These are phyloP conservation scores for Globisporangium spinosum DNA, from an alignment of 352 stramenopile genomes.

Conservation along the genomic window DNA sequence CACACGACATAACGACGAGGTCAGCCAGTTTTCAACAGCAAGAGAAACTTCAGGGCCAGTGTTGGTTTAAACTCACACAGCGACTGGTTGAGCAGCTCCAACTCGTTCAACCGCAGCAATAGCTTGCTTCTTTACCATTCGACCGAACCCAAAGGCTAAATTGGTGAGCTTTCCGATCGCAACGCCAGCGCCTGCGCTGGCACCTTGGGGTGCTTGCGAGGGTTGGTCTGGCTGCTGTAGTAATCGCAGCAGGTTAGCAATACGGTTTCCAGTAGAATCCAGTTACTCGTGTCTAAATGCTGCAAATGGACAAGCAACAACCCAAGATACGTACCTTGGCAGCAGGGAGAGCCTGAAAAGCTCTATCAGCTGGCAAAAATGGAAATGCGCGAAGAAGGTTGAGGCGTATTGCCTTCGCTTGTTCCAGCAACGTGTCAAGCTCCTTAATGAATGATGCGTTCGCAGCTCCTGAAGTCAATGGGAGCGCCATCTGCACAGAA, in stretches of 20 bases:
- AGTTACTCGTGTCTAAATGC: not conserved
- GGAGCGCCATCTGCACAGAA: constrained; percentile 45
- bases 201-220: constrained; percentile 3
- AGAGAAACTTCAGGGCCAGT: not conserved
- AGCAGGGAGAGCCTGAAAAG: not conserved
- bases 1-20: constrained; percentile 5
- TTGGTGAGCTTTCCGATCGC: constrained; percentile 76
- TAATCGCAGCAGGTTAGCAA: not conserved
- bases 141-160: constrained; percentile 74
- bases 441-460: constrained; percentile 54
- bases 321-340: constrained; percentile 6
- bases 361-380: constrained; percentile 39
- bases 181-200: constrained; percentile 20
- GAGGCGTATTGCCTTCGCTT: constrained; percentile 38
- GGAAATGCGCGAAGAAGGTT: constrained; percentile 59
- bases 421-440: constrained; percentile 53
- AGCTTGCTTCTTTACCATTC: constrained; percentile 84
- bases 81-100: constrained; percentile 46
- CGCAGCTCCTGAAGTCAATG: constrained; percentile 37
- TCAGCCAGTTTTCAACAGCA: not conserved
- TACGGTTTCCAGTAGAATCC: not conserved
- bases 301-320: not conserved
- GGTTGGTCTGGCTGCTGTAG: not conserved
- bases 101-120: constrained; percentile 78
- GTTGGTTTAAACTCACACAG: constrained; percentile 32